These are phyloP conservation scores for Metschnikowia drakensbergensis DNA, from an alignment of 805 yeast species.

Conservation along the genomic window DNA sequence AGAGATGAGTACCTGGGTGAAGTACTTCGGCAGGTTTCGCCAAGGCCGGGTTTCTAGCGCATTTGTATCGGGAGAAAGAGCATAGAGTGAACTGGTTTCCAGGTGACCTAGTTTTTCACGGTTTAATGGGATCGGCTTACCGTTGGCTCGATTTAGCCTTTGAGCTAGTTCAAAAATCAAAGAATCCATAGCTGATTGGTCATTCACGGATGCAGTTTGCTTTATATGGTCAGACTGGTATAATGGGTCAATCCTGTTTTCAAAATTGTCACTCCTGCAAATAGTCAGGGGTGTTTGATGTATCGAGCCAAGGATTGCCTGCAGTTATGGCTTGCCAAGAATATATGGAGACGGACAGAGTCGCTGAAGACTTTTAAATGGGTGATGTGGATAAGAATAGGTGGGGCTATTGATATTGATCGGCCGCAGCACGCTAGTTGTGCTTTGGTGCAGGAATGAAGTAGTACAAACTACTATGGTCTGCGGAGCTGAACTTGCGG, in stretches of 20 bases:
- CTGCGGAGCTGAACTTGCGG: constrained; percentile 8
- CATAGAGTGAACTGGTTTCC: constrained; percentile 11
- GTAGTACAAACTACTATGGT: constrained; percentile 12
- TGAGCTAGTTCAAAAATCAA: neutral
- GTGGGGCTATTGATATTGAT: neutral
- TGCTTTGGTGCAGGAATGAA: constrained; percentile 12
- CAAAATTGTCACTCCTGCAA: too few relatives aligned
- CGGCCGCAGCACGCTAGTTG: neutral
- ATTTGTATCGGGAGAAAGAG: constrained; percentile 7
- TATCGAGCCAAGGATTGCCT: too few relatives aligned
- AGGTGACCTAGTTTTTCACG: neutral
- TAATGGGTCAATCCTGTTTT: neutral
- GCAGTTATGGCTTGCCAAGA: neutral
- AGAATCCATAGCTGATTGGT: neutral
- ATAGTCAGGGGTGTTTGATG: too few relatives aligned
- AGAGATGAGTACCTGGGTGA: constrained; percentile 60
- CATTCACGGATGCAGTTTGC: neutral
- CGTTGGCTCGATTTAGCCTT: neutral
- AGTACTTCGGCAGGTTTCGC: constrained; percentile 56
- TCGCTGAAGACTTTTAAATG: too few relatives aligned
- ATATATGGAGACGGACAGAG: neutral
- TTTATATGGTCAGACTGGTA: neutral
- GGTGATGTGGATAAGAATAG: neutral
- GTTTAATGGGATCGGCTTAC: neutral
- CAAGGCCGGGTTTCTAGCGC: constrained; percentile 42